Percentiles rank a stretch among this genome's conserved stretches.
Evolutionary conservation across 208 protist species (phyloP).

Genomic region (Acanthamoeba sp.): DNA sequence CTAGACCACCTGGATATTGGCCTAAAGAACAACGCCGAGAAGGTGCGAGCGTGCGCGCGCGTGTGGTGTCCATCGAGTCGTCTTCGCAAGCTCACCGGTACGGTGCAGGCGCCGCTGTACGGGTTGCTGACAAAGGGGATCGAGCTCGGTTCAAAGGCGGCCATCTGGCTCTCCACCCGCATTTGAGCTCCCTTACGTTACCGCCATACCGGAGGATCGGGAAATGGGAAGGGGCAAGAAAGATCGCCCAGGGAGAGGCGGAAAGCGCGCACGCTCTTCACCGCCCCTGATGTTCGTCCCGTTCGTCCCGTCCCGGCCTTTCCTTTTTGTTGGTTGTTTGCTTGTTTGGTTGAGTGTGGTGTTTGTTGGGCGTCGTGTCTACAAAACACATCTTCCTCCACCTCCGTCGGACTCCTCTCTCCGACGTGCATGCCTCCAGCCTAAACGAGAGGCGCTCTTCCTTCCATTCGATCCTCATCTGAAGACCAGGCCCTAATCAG

Average conservation of each 20-base stretch:
- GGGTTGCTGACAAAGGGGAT: slow-evolving; percentile 77
- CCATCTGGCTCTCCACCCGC: slow-evolving; percentile 87
- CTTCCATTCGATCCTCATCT: slow-evolving; percentile 6
- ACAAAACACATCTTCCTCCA: neutral
- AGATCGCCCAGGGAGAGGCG: no score
- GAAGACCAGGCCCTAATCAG: slow-evolving; percentile 19
- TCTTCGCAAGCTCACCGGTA: slow-evolving; percentile 7
- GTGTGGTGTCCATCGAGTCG: neutral
- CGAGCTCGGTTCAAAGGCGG: slow-evolving; percentile 82
- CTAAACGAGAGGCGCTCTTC: neutral
- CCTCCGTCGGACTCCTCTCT: neutral
- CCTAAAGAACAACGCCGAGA: slow-evolving; percentile 84
- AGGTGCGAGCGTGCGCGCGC: slow-evolving; percentile 19
- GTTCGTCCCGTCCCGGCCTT: no score
- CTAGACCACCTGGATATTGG: slow-evolving; percentile 86
- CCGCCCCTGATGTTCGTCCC: neutral
- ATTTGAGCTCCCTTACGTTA: no score
- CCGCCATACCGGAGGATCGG: no score
- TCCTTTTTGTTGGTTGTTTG: neutral
- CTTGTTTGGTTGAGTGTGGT: neutral
- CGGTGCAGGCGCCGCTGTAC: slow-evolving; percentile 80
- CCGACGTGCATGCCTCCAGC: neutral
- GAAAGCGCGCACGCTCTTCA: no score
- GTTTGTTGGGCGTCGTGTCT: no score
- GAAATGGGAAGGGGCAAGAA: no score